A percentile compares a stretch with the other conserved stretches of the same genome.
Evolutionary conservation across 352 stramenopile genomes (phyloP).

Genomic region (Phytophthora aleatoria): DNA sequence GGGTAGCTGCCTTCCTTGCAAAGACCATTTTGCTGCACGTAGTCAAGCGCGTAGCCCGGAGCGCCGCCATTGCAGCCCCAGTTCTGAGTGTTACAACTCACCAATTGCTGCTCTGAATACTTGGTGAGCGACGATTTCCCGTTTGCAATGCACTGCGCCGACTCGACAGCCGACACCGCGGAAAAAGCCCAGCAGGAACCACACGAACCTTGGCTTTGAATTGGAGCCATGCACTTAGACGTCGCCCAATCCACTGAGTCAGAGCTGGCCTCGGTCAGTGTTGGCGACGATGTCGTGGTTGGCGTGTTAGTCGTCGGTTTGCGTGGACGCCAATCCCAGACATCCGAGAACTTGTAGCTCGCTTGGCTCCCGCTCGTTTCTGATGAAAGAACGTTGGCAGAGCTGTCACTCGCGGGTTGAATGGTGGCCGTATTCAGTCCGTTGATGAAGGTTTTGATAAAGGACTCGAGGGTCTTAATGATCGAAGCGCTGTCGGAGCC

Average conservation of each 20-base stretch:
- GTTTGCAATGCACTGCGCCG: slow-evolving; percentile 84
- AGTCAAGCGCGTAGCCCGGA: slow-evolving; percentile 91
- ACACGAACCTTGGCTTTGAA: slow-evolving; percentile 97
- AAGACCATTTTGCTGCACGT: slow-evolving; percentile 88
- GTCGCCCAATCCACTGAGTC: slow-evolving; percentile 52
- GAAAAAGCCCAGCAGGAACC: slow-evolving; percentile 98
- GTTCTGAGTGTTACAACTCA: slow-evolving; percentile 90
- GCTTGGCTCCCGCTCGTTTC: slow-evolving; percentile 11
- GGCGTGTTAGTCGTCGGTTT: slow-evolving; percentile 17
- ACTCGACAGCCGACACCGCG: slow-evolving; percentile 91
- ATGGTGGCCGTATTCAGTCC: slow-evolving; percentile 9
- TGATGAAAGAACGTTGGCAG: slow-evolving; percentile 12
- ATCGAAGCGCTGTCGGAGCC: slow-evolving; percentile 17
- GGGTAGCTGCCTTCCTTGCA: slow-evolving; percentile 51
- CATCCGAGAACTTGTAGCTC: slow-evolving; percentile 33
- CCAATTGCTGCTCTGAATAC: slow-evolving; percentile 93
- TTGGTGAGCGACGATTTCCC: slow-evolving; percentile 75
- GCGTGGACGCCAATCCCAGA: slow-evolving; percentile 24
- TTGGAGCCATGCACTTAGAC: slow-evolving; percentile 41
- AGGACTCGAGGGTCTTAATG: slow-evolving; percentile 10
- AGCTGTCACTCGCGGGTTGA: slow-evolving; percentile 21
- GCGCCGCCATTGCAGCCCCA: slow-evolving; percentile 91
- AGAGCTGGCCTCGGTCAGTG: slow-evolving; percentile 17
- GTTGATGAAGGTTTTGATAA: slow-evolving; percentile 21
- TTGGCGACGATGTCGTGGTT: slow-evolving; percentile 8